Base-by-base conservation (phyloP, 192 early-diverging fungal genomes). In the Pilobolus umbonatus region DNA sequence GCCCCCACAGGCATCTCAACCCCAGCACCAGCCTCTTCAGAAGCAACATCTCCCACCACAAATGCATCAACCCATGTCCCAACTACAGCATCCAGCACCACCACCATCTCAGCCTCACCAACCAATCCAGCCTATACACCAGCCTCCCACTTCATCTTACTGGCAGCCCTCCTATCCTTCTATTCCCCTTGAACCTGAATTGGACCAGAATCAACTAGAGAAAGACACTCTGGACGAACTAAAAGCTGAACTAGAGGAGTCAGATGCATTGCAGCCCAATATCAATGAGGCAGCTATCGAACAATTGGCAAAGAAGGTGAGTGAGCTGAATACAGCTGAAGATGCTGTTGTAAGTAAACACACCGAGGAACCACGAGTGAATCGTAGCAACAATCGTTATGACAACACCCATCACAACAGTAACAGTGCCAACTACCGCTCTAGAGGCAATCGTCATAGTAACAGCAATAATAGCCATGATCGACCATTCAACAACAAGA, bases 241-340 rank as follows among this genome's bases (percentile, higher is more conserved):
- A 9, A 56, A 42, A n/a, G 54, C 35, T 29, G 45, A 45, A 21
- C 25, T 49, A 26, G 59, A 61, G 21, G 52, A 54, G n/a, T 32
- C 52, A 0, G 21, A 54, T 5, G 32, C 52, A 14, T 36, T 54
- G 32, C 52, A 54, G 14, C 52, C 52, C 15, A 54, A 31, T 21
- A 64, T 64, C 30, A 54, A 64, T 48, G 62, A 54, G 53, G 69
- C 69, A 52, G 75, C 76, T 5, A 78, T 80, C 8, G 78, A 83
- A 38, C 66, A 78, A 17, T 62, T 80, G 38, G 78, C 76, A 53
- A 83, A 78, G 56, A 72, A 76, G 55, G 76, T 80, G 35, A 80
- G 78, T 45, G 78, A 80, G 51, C 59, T 80, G 75, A 56, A 64
- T 40, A 51, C 48, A 68, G 85, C 46, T 47, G 40, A 60, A 4